Evolutionary conservation across 192 early-diverging fungal genomes (phyloP), one percentile per base, ranked within the genome.

Genomic region (Coemansia sp.): DNA sequence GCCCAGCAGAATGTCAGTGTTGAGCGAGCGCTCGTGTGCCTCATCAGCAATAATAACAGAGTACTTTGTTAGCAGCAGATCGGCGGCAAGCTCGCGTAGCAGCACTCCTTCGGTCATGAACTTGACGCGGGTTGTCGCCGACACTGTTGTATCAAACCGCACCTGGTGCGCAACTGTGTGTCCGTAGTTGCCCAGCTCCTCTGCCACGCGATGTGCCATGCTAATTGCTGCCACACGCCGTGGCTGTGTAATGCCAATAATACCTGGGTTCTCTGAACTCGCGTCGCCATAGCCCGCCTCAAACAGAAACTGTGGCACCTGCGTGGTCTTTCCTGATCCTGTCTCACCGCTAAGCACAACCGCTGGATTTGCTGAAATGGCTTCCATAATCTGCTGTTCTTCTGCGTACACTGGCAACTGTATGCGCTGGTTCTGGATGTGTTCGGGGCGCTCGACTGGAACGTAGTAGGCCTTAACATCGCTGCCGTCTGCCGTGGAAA

Each of bases 61-160:
- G 70, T 99, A 99, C 69, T 92, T 87, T 29, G 87, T 85, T n/a
- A 99, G 73, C 21, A 98, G 79, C 47, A 98, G 77, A 67, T 98
- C 97, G 32, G 73, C 76, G 15, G 90, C 84, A 45, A 99, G 83
- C 74, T 99, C 98, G 38, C 96, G 89, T 48, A 99, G 85, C 59
- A 99, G 76, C 64, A 99, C 94, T 83, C 98, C 98, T 76, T 99
- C 98, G 5, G 98, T 99, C 95, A 98, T 97, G 62, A 98, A 99
- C 82, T 98, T 98, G 63, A 98, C 92, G 15, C 92, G 83, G 4
- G 96, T 98, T 8, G 85, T 76, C 2, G 79, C 53, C 0, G 86
- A 87, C 1, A 87, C 87, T 1, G 88, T 92, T 5, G 89, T 86
- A 69, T 99, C 98, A 62, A 96, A 99, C 45, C 98, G 90, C 50